These are phyloP conservation scores for Lactarius sanguifluus DNA, from an alignment of 768 basidiomycete species.

Conservation along the genomic window DNA sequence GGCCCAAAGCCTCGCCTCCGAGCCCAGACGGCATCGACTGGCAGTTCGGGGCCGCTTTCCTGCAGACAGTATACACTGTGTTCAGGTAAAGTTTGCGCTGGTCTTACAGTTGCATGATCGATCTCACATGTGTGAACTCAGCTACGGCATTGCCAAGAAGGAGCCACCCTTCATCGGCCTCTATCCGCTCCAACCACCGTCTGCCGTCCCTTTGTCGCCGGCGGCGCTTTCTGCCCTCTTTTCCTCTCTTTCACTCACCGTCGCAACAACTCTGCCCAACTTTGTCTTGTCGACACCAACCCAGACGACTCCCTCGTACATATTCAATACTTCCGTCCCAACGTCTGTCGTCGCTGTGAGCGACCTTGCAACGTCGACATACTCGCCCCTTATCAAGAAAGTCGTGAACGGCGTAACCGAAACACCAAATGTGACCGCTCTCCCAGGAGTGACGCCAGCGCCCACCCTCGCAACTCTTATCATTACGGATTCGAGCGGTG, in stretches of 20 bases:
- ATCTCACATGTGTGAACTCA: slow-evolving; percentile 32
- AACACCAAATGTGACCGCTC: slow-evolving; percentile 48
- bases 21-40: slow-evolving; percentile 77
- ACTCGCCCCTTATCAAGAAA: slow-evolving; percentile 50
- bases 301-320: slow-evolving; percentile 60
- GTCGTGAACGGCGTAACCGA: slow-evolving; percentile 29
- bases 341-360: slow-evolving; percentile 45
- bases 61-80: slow-evolving; percentile 75
- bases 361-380: slow-evolving; percentile 72
- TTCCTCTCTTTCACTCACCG: slow-evolving; percentile 60
- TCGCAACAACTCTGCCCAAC: slow-evolving; percentile 71
- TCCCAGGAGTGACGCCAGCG: slow-evolving; percentile 56
- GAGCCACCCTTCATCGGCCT: slow-evolving; percentile 81
- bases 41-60: slow-evolving; percentile 72
- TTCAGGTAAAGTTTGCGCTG: slow-evolving; percentile 52
- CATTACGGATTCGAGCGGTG: slow-evolving; percentile 55
- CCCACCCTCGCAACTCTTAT: slow-evolving; percentile 56
- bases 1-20: slow-evolving; percentile 68
- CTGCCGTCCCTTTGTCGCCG: slow-evolving; percentile 43
- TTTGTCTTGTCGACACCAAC: slow-evolving; percentile 64
- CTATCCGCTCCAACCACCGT: slow-evolving; percentile 50
- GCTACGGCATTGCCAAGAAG: slow-evolving; percentile 70
- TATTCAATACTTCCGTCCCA: slow-evolving; percentile 65
- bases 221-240: slow-evolving; percentile 50
- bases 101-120: slow-evolving; percentile 1